Evolutionary conservation across 805 yeast genomes (phyloP).

Genomic region (Saccharomycopsis synnaedendra): DNA sequence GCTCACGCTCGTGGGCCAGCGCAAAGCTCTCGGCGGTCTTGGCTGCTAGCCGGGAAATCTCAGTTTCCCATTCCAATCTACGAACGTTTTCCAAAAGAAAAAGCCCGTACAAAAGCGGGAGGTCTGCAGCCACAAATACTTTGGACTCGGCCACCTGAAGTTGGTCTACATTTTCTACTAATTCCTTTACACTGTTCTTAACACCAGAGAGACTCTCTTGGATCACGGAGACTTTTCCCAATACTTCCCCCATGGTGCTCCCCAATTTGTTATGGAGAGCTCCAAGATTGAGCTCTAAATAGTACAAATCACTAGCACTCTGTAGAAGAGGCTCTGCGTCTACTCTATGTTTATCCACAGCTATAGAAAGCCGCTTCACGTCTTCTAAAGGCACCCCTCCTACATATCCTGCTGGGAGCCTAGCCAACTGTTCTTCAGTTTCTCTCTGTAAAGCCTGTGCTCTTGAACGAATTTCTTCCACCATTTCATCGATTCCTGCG

Average conservation of each 20-base stretch:
- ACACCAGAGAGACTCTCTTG: constrained; percentile 10
- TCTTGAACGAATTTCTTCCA: constrained; percentile 16
- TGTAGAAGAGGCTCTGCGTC: constrained; percentile 19
- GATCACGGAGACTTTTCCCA: constrained; percentile 16
- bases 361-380: too few relatives aligned
- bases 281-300: constrained; percentile 24
- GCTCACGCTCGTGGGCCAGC: constrained; percentile 44
- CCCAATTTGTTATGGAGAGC: constrained; percentile 24
- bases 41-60: constrained; percentile 19
- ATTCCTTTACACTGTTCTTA: constrained; percentile 18
- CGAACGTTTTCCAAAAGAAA: constrained; percentile 50
- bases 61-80: constrained; percentile 41
- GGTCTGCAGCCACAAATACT: constrained; percentile 37
- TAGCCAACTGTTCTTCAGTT: not conserved
- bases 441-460: constrained; percentile 19
- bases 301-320: constrained; percentile 26
- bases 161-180: constrained; percentile 17
- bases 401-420: too few relatives aligned
- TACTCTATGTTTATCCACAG: too few relatives aligned
- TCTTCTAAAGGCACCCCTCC: too few relatives aligned
- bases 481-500: constrained; percentile 16
- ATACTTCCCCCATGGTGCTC: constrained; percentile 11
- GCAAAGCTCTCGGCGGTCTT: constrained; percentile 49
- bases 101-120: constrained; percentile 66
- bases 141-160: constrained; percentile 25